Percentiles rank a stretch among this genome's conserved stretches.
Conservation (phyloP, 2,329 filamentous ascomycete genomes). For the Cladosporium sp. region DNA sequence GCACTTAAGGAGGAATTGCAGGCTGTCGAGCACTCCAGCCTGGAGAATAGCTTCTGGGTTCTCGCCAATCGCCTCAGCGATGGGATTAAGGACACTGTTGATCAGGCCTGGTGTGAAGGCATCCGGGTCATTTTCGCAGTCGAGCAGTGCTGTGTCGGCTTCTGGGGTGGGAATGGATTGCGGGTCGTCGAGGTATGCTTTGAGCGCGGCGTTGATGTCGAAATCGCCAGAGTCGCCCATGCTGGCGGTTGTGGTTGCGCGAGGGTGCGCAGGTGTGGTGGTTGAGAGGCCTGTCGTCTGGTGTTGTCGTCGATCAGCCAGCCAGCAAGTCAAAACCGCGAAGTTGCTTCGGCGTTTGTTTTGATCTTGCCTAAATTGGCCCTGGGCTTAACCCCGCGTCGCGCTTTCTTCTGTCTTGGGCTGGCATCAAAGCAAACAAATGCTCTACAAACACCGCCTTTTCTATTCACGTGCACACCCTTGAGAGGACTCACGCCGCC, state of each 20-base stretch:
- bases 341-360: neutral
- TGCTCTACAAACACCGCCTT: neutral
- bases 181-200: constrained; percentile 94
- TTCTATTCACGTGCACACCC: neutral
- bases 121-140: constrained; percentile 90
- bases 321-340: neutral
- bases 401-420: neutral
- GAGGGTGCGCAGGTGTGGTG: constrained; percentile 9
- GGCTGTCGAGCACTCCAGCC: constrained; percentile 76
- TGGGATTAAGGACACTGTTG: constrained; percentile 81
- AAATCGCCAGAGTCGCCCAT: constrained; percentile 69
- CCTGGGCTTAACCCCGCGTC: neutral
- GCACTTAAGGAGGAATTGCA: constrained; percentile 96
- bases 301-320: neutral
- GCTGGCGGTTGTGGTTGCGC: constrained; percentile 39
- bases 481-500: constrained; percentile 3
- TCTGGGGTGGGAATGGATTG: constrained; percentile 77
- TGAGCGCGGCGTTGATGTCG: constrained; percentile 94
- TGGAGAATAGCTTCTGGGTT: constrained; percentile 83
- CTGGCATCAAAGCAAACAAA: neutral
- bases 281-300: neutral
- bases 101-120: constrained; percentile 71
- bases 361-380: neutral
- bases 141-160: constrained; percentile 74
- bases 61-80: constrained; percentile 86